Evolutionary conservation across 495 filamentous ascomycete species (phyloP).

Genomic region (Xylaria intraflava): DNA sequence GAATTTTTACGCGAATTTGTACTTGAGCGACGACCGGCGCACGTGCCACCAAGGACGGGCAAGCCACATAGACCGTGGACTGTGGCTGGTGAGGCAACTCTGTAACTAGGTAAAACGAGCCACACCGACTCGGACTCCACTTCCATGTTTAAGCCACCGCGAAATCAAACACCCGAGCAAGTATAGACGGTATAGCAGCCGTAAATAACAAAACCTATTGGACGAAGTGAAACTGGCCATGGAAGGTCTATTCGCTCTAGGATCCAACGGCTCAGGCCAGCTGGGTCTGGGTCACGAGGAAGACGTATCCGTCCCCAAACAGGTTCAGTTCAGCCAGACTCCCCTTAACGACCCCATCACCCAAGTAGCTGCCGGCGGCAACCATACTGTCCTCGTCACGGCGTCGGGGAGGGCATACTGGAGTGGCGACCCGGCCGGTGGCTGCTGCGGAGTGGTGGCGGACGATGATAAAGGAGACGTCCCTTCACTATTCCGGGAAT

Average conservation of each 20-base stretch:
- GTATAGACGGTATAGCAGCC: not conserved
- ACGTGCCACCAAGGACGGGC: too few relatives aligned
- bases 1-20: too few relatives aligned
- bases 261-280: constrained; percentile 87
- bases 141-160: not conserved
- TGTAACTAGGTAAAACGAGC: not conserved
- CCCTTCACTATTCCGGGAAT: constrained; percentile 19
- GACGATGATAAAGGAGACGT: constrained; percentile 2
- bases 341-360: constrained; percentile 16
- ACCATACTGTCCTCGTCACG: constrained; percentile 73
- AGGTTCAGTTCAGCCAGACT: constrained; percentile 42
- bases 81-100: constrained; percentile 10
- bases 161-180: not conserved
- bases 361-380: constrained; percentile 66
- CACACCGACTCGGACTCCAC: not conserved
- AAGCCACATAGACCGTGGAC: too few relatives aligned
- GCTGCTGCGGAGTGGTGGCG: constrained; percentile 42
- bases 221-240: constrained; percentile 15
- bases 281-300: constrained; percentile 70
- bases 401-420: constrained; percentile 51
- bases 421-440: constrained; percentile 53
- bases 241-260: constrained; percentile 65
- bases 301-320: constrained; percentile 63
- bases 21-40: too few relatives aligned
- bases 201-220: not conserved